Evolutionary conservation across 2,329 filamentous ascomycete species (phyloP), one percentile per base, ranked within the genome.

Genomic region (Dryadomyces quercus-mongolicae): DNA sequence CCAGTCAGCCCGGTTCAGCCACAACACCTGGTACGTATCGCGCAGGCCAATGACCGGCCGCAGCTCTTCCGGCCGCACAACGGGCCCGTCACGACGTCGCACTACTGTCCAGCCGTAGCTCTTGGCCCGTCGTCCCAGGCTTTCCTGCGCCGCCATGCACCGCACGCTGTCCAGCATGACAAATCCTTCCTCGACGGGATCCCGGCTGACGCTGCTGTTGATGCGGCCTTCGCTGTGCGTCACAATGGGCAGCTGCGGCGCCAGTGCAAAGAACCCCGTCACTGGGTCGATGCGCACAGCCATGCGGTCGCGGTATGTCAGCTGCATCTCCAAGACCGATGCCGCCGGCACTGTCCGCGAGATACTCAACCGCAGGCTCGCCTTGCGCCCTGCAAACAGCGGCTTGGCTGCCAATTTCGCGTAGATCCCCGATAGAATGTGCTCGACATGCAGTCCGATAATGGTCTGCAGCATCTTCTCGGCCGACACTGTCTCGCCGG

Each of bases 1-100:
- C 88, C 91, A 95, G n/a, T 80, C 81, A 55, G 73, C 73, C 61
- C 82, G 84, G 62, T 77, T 80, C 58, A 94, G 83, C 70, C 90
- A 86, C 16, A 82, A 72, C 40, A 79, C 73, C 55, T 84, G 81
- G 56, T 82, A 76, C 52, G 81, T 73, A 52, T 85, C 80, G 43
- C 80, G 74, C 13, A 81, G 78, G 58, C 86, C 84, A 42, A 85
- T 70, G 20, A 80, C 71, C 54, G 76, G 57, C 82, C 79, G 58
- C 49, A 82, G 63, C 61, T 81, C 73, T 67, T 85, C 75, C 58
- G 66, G 54, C 57, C 71, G 70, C 49, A 82, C 66, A 13, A 77
- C 73, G 22, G 20, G 46, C 38, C 68, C 66, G 61, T 31, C 25
- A 8, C 25, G 25, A 8, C 25, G 25, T 8, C 76, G 73, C 60